phyloP scores from a whole-genome alignment of 495 filamentous ascomycete genomes.

The Penicillium argentinense region DNA sequence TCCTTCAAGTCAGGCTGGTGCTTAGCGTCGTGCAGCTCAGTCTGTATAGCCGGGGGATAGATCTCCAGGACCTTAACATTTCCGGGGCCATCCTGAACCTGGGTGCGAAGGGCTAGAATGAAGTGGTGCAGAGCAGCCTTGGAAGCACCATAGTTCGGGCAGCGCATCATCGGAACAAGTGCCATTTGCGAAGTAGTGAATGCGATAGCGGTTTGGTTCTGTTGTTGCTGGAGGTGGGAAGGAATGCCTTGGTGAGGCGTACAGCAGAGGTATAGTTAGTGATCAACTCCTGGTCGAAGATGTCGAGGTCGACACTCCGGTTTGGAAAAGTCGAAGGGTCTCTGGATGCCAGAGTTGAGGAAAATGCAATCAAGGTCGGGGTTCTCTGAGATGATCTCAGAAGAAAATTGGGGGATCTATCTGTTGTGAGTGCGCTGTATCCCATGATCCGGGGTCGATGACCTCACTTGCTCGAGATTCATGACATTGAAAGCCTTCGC shows the following conservation, averaged over 20 bases:
- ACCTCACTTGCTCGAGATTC: conserved; percentile 54
- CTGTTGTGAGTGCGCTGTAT: background rate
- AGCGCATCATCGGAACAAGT: conserved; percentile 42
- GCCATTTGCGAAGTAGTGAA: conserved; percentile 48
- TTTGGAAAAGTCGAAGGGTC: conserved; percentile 59
- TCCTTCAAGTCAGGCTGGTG: conserved; percentile 44
- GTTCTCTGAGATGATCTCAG: conserved; percentile 51
- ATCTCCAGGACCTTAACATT: conserved; percentile 63
- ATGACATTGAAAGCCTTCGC: conserved; percentile 63
- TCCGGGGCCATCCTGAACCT: conserved; percentile 47
- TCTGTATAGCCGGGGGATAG: conserved; percentile 69
- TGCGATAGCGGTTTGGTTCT: conserved; percentile 29
- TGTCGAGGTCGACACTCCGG: conserved; percentile 58
- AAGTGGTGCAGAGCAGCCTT: conserved; percentile 53
- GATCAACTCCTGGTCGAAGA: conserved; percentile 55
- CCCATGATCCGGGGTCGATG: background rate
- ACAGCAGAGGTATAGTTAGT: conserved; percentile 70
- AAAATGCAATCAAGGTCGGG: conserved; percentile 50
- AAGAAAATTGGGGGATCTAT: conserved; percentile 28
- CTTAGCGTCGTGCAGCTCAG: conserved; percentile 41
- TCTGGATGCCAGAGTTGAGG: conserved; percentile 47
- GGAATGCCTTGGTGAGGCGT: conserved; percentile 61
- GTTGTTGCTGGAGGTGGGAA: conserved; percentile 57
- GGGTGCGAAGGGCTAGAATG: conserved; percentile 59
- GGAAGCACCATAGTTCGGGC: conserved; percentile 47